Percentiles rank a stretch among this genome's conserved stretches.
Conservation (phyloP, 2,329 filamentous ascomycete species). For the Scorias spongiosa region DNA sequence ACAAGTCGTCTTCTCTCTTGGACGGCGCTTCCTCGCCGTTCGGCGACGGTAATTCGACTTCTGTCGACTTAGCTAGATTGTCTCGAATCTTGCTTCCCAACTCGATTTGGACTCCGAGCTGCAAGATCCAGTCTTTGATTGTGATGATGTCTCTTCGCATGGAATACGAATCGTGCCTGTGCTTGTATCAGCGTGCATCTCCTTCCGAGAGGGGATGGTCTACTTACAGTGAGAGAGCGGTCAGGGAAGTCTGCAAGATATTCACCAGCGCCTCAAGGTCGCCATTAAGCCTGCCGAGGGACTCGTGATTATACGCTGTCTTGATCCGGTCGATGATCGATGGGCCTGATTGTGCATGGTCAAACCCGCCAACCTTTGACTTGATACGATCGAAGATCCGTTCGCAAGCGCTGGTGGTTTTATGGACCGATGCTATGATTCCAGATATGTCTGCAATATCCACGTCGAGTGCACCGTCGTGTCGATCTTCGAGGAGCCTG, state of each 20-base stretch:
- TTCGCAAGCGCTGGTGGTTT: slow-evolving; percentile 4
- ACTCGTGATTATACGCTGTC: slow-evolving; percentile 5
- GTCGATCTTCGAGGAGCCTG: neutral
- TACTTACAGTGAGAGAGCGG: slow-evolving; percentile 7
- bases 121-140: neutral
- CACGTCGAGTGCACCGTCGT: neutral
- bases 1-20: neutral
- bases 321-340: slow-evolving; percentile 4
- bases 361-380: slow-evolving; percentile 2
- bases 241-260: slow-evolving; percentile 7
- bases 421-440: slow-evolving; percentile 2
- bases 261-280: slow-evolving; percentile 11
- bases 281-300: slow-evolving; percentile 6
- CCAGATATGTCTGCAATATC: slow-evolving; percentile 3
- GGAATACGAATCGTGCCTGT: neutral
- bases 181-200: neutral
- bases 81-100: neutral
- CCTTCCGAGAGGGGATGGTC: neutral
- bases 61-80: neutral
- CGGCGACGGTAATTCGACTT: neutral
- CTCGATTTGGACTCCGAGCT: neutral
- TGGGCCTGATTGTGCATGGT: neutral
- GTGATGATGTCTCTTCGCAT: neutral
- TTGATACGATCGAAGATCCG: slow-evolving; percentile 4
- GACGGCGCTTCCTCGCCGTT: neutral